Percentiles rank a stretch among this genome's conserved stretches.
Conservation (phyloP, 129 eudicot genomes). For the Gnaphalium uliginosum region DNA sequence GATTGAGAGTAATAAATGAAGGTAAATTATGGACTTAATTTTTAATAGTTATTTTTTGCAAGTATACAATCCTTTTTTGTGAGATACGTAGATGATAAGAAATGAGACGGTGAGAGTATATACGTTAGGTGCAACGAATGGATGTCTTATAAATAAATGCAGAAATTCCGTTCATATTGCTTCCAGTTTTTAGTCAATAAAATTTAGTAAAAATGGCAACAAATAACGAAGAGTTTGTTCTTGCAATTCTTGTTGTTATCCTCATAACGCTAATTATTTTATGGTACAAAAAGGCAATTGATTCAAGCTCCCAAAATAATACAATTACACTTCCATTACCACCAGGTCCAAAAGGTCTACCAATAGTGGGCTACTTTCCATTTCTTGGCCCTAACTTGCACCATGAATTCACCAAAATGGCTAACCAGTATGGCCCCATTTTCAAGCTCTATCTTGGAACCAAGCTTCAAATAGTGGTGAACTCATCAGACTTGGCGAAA, state of each 20-base stretch:
- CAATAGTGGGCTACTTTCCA: neutral
- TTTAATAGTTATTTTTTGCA: too few relatives aligned
- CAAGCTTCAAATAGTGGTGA: conserved; percentile 31
- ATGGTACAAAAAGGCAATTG: neutral
- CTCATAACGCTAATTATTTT: neutral
- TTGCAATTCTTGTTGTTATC: neutral
- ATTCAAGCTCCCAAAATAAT: neutral
- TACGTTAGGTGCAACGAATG: too few relatives aligned
- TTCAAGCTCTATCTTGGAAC: conserved; percentile 31
- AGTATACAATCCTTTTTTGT: too few relatives aligned
- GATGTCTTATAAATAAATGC: too few relatives aligned
- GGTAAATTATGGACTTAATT: too few relatives aligned
- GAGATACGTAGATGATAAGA: too few relatives aligned
- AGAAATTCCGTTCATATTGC: too few relatives aligned
- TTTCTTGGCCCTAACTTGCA: conserved; percentile 31
- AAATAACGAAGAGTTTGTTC: conserved; percentile 8
- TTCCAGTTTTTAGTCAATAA: too few relatives aligned
- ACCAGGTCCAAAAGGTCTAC: conserved; percentile 31
- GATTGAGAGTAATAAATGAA: too few relatives aligned
- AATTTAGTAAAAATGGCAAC: neutral
- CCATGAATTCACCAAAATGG: conserved; percentile 12
- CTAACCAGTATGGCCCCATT: conserved; percentile 21
- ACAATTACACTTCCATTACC: conserved; percentile 16
- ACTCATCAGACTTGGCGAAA: conserved; percentile 26
- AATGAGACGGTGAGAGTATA: too few relatives aligned